Conservation (phyloP, 2,329 filamentous ascomycete genomes). For the Xylariaceae sp. region DNA sequence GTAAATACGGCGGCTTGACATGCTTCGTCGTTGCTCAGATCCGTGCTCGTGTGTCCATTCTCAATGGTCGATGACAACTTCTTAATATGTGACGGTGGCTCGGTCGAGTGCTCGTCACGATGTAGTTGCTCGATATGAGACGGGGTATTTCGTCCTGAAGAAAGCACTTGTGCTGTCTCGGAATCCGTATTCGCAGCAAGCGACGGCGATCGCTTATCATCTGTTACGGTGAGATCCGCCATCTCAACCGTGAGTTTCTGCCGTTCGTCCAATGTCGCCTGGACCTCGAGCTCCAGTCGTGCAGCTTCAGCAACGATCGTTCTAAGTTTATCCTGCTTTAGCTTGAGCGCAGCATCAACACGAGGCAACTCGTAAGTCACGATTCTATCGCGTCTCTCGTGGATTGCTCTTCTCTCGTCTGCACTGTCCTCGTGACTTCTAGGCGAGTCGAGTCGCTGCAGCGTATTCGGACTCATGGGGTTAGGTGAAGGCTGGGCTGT, state of each 20-base stretch:
- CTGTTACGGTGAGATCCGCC: conserved; percentile 28
- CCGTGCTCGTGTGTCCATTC: neutral
- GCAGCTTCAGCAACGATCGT: conserved; percentile 43
- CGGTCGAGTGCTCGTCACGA: neutral
- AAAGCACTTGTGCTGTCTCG: neutral
- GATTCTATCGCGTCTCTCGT: conserved; percentile 32
- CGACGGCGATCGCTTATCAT: conserved; percentile 12
- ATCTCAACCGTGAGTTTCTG: conserved; percentile 31
- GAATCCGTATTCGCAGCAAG: conserved; percentile 17
- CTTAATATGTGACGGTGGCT: neutral
- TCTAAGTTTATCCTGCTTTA: conserved; percentile 45
- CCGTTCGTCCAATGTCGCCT: conserved; percentile 33
- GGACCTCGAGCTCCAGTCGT: conserved; percentile 45
- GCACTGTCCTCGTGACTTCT: conserved; percentile 14
- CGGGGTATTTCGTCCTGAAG: no score
- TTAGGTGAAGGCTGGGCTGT: conserved; percentile 23
- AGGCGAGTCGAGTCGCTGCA: conserved; percentile 14
- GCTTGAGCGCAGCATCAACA: conserved; percentile 36
- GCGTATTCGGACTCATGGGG: conserved; percentile 13
- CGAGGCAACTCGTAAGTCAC: conserved; percentile 37
- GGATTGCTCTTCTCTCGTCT: conserved; percentile 9
- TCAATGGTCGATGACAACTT: neutral
- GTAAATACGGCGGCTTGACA: conserved; percentile 12
- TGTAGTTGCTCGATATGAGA: neutral
- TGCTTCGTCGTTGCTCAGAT: conserved; percentile 11